These are phyloP conservation scores for Podospora sp. DNA, from an alignment of 495 filamentous ascomycete species.

Conservation along the genomic window DNA sequence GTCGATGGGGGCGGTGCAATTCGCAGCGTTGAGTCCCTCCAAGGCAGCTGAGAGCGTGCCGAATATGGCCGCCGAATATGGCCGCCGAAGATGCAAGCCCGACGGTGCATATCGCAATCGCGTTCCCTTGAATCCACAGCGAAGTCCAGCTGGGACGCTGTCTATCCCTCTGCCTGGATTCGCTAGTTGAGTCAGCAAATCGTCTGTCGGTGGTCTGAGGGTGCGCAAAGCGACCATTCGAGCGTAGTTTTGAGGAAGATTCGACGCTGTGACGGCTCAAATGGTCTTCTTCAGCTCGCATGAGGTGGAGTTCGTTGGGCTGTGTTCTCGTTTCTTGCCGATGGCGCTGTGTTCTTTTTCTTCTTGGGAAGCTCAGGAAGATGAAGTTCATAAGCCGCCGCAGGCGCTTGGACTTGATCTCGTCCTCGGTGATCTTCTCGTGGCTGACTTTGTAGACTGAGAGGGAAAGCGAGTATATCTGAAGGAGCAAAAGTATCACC, in stretches of 20 bases:
- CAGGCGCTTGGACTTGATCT: slow-evolving; percentile 2
- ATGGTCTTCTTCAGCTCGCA: too few relatives aligned
- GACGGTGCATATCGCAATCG: not conserved
- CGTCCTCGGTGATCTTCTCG: not conserved
- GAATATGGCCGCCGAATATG: slow-evolving; percentile 11
- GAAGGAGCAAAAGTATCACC: slow-evolving; percentile 1
- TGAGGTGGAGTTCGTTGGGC: too few relatives aligned
- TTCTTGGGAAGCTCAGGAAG: slow-evolving; percentile 7
- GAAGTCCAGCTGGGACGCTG: slow-evolving; percentile 7
- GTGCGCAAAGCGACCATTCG: too few relatives aligned
- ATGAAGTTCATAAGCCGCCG: not conserved
- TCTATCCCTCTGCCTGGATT: not conserved
- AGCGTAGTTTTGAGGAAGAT: too few relatives aligned
- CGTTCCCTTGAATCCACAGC: slow-evolving; percentile 13
- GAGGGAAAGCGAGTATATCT: slow-evolving; percentile 1
- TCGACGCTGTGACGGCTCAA: too few relatives aligned
- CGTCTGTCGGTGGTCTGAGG: not conserved
- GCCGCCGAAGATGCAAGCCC: slow-evolving; percentile 1
- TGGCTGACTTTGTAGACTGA: slow-evolving; percentile 9
- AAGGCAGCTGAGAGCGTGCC: not conserved
- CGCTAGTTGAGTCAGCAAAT: not conserved
- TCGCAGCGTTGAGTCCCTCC: slow-evolving; percentile 9
- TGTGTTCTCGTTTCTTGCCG: too few relatives aligned
- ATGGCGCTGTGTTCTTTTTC: too few relatives aligned
- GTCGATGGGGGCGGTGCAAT: slow-evolving; percentile 16